Evolutionary conservation across 441 rosid genomes (phyloP), one percentile per base, ranked within the genome.

Genomic region (Biscutella laevigata): DNA sequence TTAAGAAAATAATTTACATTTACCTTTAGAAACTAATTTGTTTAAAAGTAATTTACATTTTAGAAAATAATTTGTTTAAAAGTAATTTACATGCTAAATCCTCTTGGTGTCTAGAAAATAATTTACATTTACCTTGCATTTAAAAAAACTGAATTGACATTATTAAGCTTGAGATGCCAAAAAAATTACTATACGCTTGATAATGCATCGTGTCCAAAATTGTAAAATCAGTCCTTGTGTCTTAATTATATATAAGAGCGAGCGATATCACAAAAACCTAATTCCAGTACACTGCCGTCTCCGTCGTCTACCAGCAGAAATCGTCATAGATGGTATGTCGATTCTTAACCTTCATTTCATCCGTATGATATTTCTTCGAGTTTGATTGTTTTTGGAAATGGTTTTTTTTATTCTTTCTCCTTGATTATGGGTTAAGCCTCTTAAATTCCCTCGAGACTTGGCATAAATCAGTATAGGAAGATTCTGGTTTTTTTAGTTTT

Each of bases 201-300:
- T 28, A 25, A 10, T 25, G 14, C 21, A 24, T 10, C 26, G 38
- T 47, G 57, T 38, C 64, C 34, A 29, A 38, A 59, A 59, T 5
- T n/a, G 49, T 59, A 59, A 29, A 19, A 14, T 36, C 12, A 37
- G 16, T 14, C 22, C 8, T 14, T 8, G n/a, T n/a, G n/a, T n/a
- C n/a, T n/a, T n/a, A n/a, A n/a, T n/a, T 59, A 48, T 59, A 48
- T 13, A 38, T 49, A 49, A n/a, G n/a, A n/a, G n/a, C n/a, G n/a
- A n/a, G 57, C 16, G 26, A n/a, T 39, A 47, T 4, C 57, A 7
- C 32, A 3, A 30, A 60, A 60, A 41, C 65, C 65, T 60, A 60
- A 50, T 21, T 4, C 3, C 48, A 38, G 26, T 25, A 19, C 26
- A 20, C 38, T 39, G 33, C 57, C 64, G 41, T 54, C 52, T 36